Percentiles rank a stretch among this genome's conserved stretches.
phyloP scores from a whole-genome alignment of 768 basidiomycete genomes.

The Tulasnella sp. region DNA sequence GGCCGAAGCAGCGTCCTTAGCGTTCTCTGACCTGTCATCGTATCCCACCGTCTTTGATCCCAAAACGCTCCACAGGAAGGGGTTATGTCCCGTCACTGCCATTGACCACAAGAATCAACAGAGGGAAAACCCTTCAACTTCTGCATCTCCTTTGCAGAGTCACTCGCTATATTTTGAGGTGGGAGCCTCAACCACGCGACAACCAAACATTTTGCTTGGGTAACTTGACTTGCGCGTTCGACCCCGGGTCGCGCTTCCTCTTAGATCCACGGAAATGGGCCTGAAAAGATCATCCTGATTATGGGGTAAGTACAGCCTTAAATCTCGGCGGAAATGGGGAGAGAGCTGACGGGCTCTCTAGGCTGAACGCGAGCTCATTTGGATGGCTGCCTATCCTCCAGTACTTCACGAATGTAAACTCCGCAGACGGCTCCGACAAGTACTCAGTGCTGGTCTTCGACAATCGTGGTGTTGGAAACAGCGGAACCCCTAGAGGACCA shows the following conservation, averaged over 20 bases:
- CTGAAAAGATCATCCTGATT: conserved; percentile 58
- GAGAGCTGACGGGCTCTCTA: conserved; percentile 17
- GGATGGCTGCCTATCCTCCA: conserved; percentile 55
- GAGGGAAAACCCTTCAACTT: background rate
- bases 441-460: conserved; percentile 68
- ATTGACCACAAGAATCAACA: conserved; percentile 34
- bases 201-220: too few species aligned
- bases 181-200: background rate
- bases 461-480: conserved; percentile 76
- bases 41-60: conserved; percentile 44
- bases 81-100: conserved; percentile 62
- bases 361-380: conserved; percentile 50
- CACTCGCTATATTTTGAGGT: conserved; percentile 59
- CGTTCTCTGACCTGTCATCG: background rate
- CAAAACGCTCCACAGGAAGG: conserved; percentile 51
- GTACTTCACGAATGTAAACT: conserved; percentile 41
- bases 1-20: too few species aligned
- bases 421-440: conserved; percentile 24
- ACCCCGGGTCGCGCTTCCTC: too few species aligned
- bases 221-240: too few species aligned
- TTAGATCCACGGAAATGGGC: conserved; percentile 61
- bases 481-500: conserved; percentile 57
- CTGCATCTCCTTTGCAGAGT: conserved; percentile 39
- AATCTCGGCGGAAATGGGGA: background rate
- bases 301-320: conserved; percentile 43